phyloP scores from a whole-genome alignment of 208 protist genomes.

The Trichomonas vaginalis region DNA sequence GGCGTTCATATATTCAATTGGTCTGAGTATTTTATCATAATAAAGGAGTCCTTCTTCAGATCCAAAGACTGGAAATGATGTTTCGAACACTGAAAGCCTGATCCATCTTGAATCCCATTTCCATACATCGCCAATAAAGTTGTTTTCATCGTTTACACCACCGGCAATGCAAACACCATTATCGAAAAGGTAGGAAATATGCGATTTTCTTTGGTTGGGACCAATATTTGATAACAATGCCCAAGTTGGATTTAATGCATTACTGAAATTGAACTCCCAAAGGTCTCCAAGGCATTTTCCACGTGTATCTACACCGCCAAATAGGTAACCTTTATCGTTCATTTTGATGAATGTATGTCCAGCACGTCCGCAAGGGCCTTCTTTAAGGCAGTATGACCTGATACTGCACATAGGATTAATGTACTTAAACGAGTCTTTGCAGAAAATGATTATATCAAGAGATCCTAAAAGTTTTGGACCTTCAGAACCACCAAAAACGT shows the following conservation, averaged over 20 bases:
- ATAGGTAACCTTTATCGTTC: neutral
- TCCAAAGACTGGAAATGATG: neutral
- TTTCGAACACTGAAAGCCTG: neutral
- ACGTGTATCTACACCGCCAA: neutral
- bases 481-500: neutral
- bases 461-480: neutral
- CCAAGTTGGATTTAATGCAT: neutral
- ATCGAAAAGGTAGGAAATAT: neutral
- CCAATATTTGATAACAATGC: neutral
- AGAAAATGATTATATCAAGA: neutral
- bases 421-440: neutral
- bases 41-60: neutral
- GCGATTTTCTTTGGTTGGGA: neutral
- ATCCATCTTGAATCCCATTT: neutral
- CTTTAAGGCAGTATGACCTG: neutral
- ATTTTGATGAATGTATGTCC: neutral
- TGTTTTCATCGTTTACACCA: neutral
- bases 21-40: neutral
- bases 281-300: neutral
- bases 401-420: neutral
- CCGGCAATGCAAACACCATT: neutral
- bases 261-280: neutral
- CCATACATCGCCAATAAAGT: neutral
- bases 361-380: neutral
- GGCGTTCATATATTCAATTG: neutral